Evolutionary conservation across 2,329 filamentous ascomycete genomes (phyloP).

Genomic region (Aspergillus oerlinghausenensis): DNA sequence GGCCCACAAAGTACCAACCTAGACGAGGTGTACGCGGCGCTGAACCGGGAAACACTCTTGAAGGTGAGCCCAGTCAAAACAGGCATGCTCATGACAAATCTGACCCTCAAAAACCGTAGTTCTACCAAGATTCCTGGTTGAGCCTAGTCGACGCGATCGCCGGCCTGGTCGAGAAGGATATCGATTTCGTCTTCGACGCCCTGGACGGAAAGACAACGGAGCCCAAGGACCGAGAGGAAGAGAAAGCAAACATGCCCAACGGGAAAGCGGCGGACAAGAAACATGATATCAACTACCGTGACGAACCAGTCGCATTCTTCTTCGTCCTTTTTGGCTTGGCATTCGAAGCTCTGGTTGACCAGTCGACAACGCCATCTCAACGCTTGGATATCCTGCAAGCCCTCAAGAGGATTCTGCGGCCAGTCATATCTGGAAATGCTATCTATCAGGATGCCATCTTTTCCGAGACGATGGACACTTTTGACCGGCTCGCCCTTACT

Average conservation of each 20-base stretch:
- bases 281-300: constrained; percentile 90
- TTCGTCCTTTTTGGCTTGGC: constrained; percentile 96
- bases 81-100: background rate
- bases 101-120: constrained; percentile 40
- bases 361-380: constrained; percentile 69
- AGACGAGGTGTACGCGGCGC: constrained; percentile 88
- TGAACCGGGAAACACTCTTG: constrained; percentile 89
- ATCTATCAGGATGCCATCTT: constrained; percentile 97
- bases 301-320: constrained; percentile 97
- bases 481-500: constrained; percentile 87
- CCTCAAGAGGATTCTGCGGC: constrained; percentile 89
- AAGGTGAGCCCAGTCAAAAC: constrained; percentile 43
- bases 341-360: constrained; percentile 88
- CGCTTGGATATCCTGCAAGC: constrained; percentile 84
- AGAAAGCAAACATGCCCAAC: constrained; percentile 11
- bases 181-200: constrained; percentile 94
- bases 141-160: constrained; percentile 96
- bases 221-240: constrained; percentile 25
- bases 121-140: constrained; percentile 96
- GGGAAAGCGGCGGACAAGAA: constrained; percentile 49
- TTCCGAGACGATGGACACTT: constrained; percentile 91
- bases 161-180: constrained; percentile 94
- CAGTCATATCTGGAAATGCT: constrained; percentile 90
- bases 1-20: constrained; percentile 78
- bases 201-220: constrained; percentile 68